Evolutionary conservation across 345 rosid genomes (phyloP), one percentile per base, ranked within the genome.

Genomic region (Geranium rotundifolium): DNA sequence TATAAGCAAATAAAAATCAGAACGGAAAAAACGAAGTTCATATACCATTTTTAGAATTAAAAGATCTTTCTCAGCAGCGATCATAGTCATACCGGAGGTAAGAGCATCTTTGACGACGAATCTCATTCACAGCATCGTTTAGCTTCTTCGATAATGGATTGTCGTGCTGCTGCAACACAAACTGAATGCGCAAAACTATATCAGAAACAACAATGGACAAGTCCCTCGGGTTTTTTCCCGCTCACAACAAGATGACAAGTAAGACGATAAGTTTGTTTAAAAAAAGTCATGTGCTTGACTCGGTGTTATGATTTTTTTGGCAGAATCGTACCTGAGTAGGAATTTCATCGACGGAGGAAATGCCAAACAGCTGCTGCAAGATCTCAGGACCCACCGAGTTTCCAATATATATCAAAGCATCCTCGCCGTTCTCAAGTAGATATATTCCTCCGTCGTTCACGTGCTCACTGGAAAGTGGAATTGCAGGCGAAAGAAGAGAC

Each of bases 351-450:
- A 79, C 79, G 13, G 88, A 73, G 57, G 82, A 69, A 69, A 75
- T 68, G 61, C 85, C 82, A 68, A 93, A 86, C 56, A 93, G 78
- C 71, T 86, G 82, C 54, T 66, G 80, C 82, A 90, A 75, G 59
- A 81, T 80, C 59, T 72, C 79, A 57, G 97, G 67, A 67, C 81
- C 73, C 34, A 84, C 96, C 0, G 84, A 77, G 71, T 63, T 81
- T 59, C 99, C 96, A n/a, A 86, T 64, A 76, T 88, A 93, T 70
- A 90, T 82, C 69, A 86, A 75, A 66, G 85, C 86, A 77, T 93
- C 97, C 29, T 82, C 89, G 60, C 99, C 97, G 41, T 88, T 90
- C 79, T 93, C 99, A 62, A 93, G 92, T 71, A 93, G 85, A 82
- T 85, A 93, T 17, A 90, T 82, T 74, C 97, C 99, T 41, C 80